These are phyloP conservation scores for Citrus inodora DNA, from an alignment of 345 rosid species.

Conservation along the genomic window DNA sequence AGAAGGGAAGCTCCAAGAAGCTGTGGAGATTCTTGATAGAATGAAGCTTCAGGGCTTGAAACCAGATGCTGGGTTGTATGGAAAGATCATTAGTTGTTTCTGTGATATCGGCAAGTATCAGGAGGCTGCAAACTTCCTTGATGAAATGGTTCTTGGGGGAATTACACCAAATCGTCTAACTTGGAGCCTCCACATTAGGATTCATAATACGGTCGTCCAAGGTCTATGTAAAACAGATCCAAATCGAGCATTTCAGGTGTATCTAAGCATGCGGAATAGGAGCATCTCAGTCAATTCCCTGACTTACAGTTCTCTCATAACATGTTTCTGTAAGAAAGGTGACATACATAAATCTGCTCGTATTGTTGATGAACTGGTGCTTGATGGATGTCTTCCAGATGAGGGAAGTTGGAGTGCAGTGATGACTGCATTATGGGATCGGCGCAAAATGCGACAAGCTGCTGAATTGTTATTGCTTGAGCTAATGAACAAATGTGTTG, in stretches of 20 bases:
- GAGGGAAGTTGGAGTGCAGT: conserved; percentile 52
- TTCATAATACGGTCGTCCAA: conserved; percentile 51
- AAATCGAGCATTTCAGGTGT: conserved; percentile 54
- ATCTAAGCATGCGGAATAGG: conserved; percentile 59
- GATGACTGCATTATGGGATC: conserved; percentile 43
- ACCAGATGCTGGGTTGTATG: conserved; percentile 81
- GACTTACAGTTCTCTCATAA: conserved; percentile 42
- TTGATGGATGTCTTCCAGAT: conserved; percentile 63
- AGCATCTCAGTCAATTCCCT: conserved; percentile 56
- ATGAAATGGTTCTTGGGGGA: conserved; percentile 72
- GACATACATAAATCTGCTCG: conserved; percentile 58
- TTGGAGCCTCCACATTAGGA: conserved; percentile 70
- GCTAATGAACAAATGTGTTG: conserved; percentile 22
- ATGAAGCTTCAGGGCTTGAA: conserved; percentile 91
- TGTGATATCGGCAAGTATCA: conserved; percentile 50
- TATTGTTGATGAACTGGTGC: conserved; percentile 61
- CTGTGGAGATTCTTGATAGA: conserved; percentile 70
- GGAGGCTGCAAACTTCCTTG: conserved; percentile 85
- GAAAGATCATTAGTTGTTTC: conserved; percentile 61
- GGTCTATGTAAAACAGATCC: conserved; percentile 51
- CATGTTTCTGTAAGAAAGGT: conserved; percentile 52
- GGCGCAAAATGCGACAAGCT: conserved; percentile 24
- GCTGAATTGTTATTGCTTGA: conserved; percentile 23
- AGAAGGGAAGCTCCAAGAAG: conserved; percentile 63
- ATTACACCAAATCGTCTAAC: conserved; percentile 65